Evolutionary conservation across 1,139 yeast species (phyloP).

Genomic region (Sporopachydermia cereana): DNA sequence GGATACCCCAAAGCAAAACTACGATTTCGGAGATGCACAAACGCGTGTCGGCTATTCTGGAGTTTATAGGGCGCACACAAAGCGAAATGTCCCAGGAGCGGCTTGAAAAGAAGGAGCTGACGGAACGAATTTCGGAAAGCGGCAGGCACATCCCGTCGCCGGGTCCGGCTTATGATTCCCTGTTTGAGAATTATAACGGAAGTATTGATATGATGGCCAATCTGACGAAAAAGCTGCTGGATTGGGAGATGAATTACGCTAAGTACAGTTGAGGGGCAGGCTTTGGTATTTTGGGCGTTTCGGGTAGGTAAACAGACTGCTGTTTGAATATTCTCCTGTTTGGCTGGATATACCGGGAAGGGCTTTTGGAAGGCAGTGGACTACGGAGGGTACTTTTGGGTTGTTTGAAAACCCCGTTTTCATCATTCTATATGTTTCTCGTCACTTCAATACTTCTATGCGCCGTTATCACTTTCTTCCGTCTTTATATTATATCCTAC

Average conservation of each 20-base stretch:
- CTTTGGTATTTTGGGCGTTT: no score
- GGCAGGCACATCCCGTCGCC: slow-evolving; percentile 13
- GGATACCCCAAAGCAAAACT: slow-evolving; percentile 65
- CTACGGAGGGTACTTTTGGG: no score
- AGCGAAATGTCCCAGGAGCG: slow-evolving; percentile 67
- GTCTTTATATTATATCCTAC: no score
- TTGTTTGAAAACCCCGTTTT: no score
- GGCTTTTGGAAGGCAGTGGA: no score
- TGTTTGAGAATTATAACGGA: slow-evolving; percentile 40
- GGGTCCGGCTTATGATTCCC: slow-evolving; percentile 17
- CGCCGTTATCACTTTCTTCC: no score
- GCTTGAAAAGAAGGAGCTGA: slow-evolving; percentile 38
- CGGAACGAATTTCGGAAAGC: slow-evolving; percentile 21
- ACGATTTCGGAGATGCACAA: slow-evolving; percentile 74
- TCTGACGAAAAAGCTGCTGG: slow-evolving; percentile 52
- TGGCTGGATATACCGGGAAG: no score
- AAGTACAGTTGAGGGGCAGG: slow-evolving; percentile 29
- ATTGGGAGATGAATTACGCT: slow-evolving; percentile 73
- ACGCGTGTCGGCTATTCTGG: slow-evolving; percentile 81
- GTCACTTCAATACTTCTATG: no score
- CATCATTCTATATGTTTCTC: no score
- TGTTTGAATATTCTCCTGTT: no score
- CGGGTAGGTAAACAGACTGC: no score
- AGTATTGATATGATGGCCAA: slow-evolving; percentile 56
- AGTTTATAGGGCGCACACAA: slow-evolving; percentile 80